Conservation (phyloP, 805 yeast genomes). For the Metschnikowia henanensis region DNA sequence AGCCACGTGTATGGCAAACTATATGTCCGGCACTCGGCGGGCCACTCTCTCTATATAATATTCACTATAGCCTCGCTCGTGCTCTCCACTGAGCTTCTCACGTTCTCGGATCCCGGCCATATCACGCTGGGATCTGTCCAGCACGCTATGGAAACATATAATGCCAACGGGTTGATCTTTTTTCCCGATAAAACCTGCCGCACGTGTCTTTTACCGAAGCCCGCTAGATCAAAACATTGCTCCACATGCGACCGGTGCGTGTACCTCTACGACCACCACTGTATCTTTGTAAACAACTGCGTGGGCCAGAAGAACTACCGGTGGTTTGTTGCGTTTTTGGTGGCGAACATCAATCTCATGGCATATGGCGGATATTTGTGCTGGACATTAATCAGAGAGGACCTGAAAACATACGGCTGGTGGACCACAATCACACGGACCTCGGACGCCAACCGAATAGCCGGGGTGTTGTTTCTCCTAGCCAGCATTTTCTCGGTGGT, state of each 20-base stretch:
- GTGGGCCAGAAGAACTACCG: constrained; percentile 65
- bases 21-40: constrained; percentile 1
- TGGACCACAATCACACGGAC: constrained; percentile 28
- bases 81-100: constrained; percentile 36
- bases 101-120: constrained; percentile 46
- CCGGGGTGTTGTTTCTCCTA: constrained; percentile 46
- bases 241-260: constrained; percentile 56
- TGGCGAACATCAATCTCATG: constrained; percentile 40
- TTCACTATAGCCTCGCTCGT: constrained; percentile 34
- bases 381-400: constrained; percentile 21
- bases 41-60: constrained; percentile 24
- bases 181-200: constrained; percentile 45
- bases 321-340: constrained; percentile 58
- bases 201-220: constrained; percentile 49
- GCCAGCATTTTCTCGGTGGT: constrained; percentile 45
- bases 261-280: constrained; percentile 56
- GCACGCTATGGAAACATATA: constrained; percentile 21
- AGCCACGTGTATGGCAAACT: constrained; percentile 25
- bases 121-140: constrained; percentile 17
- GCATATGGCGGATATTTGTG: constrained; percentile 43
- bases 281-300: constrained; percentile 71
- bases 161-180: constrained; percentile 53
- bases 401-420: constrained; percentile 11
- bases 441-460: constrained; percentile 32
- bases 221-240: constrained; percentile 68